A percentile compares a stretch with the other conserved stretches of the same genome.
These are phyloP conservation scores for Calonectria pauciramosa DNA, from an alignment of 2,329 filamentous ascomycete species.

Conservation along the genomic window DNA sequence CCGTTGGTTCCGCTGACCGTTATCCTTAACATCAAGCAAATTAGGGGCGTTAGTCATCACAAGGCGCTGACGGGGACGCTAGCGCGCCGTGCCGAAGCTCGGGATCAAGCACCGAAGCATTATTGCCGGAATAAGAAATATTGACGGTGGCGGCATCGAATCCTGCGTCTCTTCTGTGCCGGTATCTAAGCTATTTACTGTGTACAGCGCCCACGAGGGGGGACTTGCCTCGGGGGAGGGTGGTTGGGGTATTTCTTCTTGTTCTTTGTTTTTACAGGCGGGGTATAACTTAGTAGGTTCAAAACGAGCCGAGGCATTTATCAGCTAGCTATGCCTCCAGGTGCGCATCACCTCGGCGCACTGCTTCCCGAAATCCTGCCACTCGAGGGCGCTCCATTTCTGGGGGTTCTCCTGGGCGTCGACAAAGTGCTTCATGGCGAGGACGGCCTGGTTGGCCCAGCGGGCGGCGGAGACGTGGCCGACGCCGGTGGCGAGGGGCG, in stretches of 20 bases:
- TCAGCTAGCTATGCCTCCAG: conserved; percentile 5
- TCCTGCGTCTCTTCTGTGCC: not conserved
- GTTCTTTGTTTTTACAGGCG: not conserved
- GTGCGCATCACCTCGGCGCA: conserved; percentile 11
- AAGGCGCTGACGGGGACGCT: not conserved
- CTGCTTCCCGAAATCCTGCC: conserved; percentile 46
- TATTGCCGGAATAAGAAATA: not conserved
- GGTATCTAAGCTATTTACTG: not conserved
- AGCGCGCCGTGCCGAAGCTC: not conserved
- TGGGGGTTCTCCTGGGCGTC: conserved; percentile 58
- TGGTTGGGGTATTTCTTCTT: not conserved
- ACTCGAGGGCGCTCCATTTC: conserved; percentile 44
- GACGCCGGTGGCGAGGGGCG: conserved; percentile 63
- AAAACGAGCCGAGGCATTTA: not conserved
- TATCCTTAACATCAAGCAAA: not conserved
- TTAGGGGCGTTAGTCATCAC: conserved; percentile 5
- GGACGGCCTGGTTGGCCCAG: conserved; percentile 64
- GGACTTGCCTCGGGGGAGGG: not conserved
- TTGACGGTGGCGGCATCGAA: not conserved
- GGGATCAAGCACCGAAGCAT: not conserved
- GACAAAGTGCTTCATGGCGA: conserved; percentile 65
- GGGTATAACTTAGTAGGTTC: not conserved
- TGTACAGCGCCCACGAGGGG: not conserved
- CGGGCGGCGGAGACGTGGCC: conserved; percentile 58
- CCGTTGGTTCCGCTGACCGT: not conserved